Evolutionary conservation across 305 asterid genomes (phyloP), one percentile per base, ranked within the genome.

Genomic region (Rubia occidens): DNA sequence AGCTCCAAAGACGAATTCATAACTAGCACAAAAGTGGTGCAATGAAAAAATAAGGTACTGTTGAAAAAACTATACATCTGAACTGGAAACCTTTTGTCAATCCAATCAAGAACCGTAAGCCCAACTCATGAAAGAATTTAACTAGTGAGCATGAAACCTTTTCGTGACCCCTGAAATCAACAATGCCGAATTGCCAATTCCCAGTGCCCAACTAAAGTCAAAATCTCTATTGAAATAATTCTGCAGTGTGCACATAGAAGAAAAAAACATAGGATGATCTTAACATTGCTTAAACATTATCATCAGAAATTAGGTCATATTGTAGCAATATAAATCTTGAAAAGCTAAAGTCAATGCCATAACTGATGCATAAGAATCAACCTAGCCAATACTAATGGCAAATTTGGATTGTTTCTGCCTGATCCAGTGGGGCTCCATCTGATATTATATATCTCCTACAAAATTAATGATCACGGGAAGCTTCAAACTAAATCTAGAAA

Each of bases 341-440:
- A 67, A 67, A 29, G 61, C 45, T 24, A 67, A 8, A 45, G 64
- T 40, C n/a, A 11, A 47, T 13, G 54, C 18, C 10, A 56, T n/a
- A 67, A 20, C 45, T 10, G 10, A 37, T 6, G 17, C n/a, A 13
- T 43, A 68, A 43, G 49, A 39, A 42, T 20, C 20, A 61, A 74
- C 83, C 83, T 79, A 47, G 83, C 83, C 63, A 79, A 68, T 17
- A 76, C 26, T 64, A 64, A 67, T 26, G 61, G 65, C 63, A 35
- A 64, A 71, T 79, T 76, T 44, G 78, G 76, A 69, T 69, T 71
- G 64, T 64, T 66, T 62, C 78, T 70, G 59, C 68, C 76, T 44
- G 83, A 76, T 68, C 81, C 77, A 35, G 75, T 73, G 53, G 83
- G 83, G 58, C 83, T 76, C 83, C 83, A 79, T 68, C 81, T 68